Evolutionary conservation across 176 grass and related monocot species (phyloP), one percentile per base, ranked within the genome.

Genomic region (Dendrocalamus sinicus): DNA sequence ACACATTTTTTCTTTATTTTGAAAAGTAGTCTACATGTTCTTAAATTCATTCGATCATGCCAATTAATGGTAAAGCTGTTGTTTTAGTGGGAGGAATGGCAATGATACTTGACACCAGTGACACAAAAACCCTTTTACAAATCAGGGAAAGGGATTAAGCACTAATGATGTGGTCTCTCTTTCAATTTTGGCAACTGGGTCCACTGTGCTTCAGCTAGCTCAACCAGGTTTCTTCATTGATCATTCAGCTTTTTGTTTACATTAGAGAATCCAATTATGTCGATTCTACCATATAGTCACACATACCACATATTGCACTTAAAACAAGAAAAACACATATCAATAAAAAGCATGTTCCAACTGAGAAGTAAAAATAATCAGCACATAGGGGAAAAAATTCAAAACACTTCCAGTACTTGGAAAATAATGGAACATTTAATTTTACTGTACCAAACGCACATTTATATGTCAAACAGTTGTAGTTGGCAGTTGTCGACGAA

Each of bases 401-500:
- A 63, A 32, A 32, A 7, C 12, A 14, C 14, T 66, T 66, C 8
- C 14, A 17, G 24, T 74, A 76, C n/a, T 53, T 72, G 12, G 11
- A 22, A 35, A 81, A 10, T 12, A 23, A 7, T 37, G 20, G 24
- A 60, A 14, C 20, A 32, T 73, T 51, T 69, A 7, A 28, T 37
- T 40, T 43, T 26, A 9, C 28, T 30, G 23, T 51, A 26, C 24
- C 13, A 57, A 17, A 46, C 7, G 5, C 22, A 16, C 48, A 8
- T 46, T 48, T 75, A 46, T 48, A 47, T 8, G 37, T 35, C 59
- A n/a, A 84, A 52, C 67, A 57, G 48, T n/a, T 39, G 78, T 67
- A 39, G 68, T 66, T 85, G 82, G 76, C 26, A 7, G 81, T 89
- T 89, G 75, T 80, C 51, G 32, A 60, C 84, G 23, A 40, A n/a